Percentiles rank a stretch among this genome's conserved stretches.
Evolutionary conservation across 1,284 basidiomycete genomes (phyloP).

Genomic region (Irpex lacteus): DNA sequence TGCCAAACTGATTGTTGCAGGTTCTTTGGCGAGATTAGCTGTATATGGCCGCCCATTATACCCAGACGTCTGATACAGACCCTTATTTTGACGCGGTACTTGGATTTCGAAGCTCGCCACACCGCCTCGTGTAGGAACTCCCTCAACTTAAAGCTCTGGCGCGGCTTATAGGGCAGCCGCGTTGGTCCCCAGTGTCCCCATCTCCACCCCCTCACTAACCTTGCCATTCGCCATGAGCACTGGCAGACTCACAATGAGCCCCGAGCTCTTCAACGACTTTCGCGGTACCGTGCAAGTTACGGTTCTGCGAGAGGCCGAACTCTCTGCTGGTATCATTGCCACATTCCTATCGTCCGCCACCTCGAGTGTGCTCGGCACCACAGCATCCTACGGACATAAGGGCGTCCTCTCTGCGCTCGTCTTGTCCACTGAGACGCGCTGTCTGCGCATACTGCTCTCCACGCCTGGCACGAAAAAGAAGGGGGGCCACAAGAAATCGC

Average conservation of each 20-base stretch:
- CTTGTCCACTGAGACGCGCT: constrained; percentile 31
- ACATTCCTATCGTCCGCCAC: constrained; percentile 8
- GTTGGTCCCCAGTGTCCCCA: background rate
- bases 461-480: background rate
- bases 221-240: background rate
- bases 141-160: background rate
- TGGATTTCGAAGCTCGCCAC: background rate
- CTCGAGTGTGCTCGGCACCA: constrained; percentile 32
- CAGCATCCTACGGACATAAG: constrained; percentile 35
- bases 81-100: background rate
- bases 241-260: background rate
- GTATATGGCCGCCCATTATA: background rate
- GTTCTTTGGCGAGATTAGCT: background rate
- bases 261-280: constrained; percentile 3
- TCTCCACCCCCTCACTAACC: too few species aligned
- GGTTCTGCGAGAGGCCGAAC: background rate
- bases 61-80: background rate
- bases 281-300: constrained; percentile 1
- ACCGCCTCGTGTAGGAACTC: background rate
- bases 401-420: constrained; percentile 34
- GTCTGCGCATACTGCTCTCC: constrained; percentile 29
- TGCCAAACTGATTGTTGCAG: background rate
- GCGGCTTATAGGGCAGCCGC: background rate
- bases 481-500: background rate
- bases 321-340: constrained; percentile 16